phyloP scores from a whole-genome alignment of 1,284 basidiomycete species.

The Pholiota adiposa region DNA sequence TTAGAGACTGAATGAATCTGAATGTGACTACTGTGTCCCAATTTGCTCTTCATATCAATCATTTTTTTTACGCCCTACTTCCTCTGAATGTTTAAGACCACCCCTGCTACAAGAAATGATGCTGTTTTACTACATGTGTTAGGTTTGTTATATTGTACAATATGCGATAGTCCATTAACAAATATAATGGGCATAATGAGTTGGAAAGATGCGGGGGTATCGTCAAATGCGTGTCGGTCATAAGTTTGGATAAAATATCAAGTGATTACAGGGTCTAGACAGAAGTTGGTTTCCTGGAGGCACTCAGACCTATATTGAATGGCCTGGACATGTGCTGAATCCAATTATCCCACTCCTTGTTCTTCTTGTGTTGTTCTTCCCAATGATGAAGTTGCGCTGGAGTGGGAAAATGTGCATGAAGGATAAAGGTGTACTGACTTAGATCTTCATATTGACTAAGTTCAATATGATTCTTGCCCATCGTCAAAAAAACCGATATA shows the following conservation, averaged over 20 bases:
- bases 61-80: too few species aligned
- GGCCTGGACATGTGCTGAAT: constrained; percentile 25
- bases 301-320: constrained; percentile 15
- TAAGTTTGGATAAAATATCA: not conserved
- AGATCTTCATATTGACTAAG: constrained; percentile 39
- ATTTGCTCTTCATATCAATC: too few species aligned
- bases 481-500: constrained; percentile 38
- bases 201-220: too few species aligned
- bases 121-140: too few species aligned
- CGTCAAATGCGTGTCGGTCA: too few species aligned
- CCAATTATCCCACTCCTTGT: constrained; percentile 41
- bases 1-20: too few species aligned
- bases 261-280: not conserved
- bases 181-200: not conserved
- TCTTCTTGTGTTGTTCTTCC: constrained; percentile 29
- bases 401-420: constrained; percentile 46
- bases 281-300: constrained; percentile 11
- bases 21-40: too few species aligned
- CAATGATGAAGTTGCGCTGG: constrained; percentile 36
- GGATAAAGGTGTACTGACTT: constrained; percentile 39
- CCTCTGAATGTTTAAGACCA: too few species aligned
- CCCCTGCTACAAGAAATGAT: too few species aligned
- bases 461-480: constrained; percentile 39
- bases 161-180: too few species aligned
- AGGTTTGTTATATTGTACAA: too few species aligned